Evolutionary conservation across 1,284 basidiomycete species (phyloP), one percentile per base, ranked within the genome.

Genomic region (Melampsora occidentalis): DNA sequence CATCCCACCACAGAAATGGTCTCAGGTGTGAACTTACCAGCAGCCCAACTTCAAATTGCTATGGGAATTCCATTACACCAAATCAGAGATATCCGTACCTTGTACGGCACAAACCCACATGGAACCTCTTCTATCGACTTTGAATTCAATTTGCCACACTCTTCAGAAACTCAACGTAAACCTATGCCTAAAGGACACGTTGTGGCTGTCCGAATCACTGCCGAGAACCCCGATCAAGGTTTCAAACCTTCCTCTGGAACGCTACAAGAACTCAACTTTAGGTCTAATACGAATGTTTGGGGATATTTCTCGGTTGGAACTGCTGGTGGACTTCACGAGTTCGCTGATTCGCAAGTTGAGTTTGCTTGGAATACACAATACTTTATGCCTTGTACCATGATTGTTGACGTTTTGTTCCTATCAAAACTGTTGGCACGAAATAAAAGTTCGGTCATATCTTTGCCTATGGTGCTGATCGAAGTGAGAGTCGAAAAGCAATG

Each of bases 391-490:
- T 5, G 20, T 35, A 20, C 5, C 7, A 20, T 42, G 18, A 9
- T 42, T 35, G 18, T 10, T 64, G 28, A 33, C 20, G 33, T 64
- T 64, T 64, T 64, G 6, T 63, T 28, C 25, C 18, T 22, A n/a
- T 9, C 5, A 10, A n/a, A 20, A 1, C 25, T 65, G 3, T 33
- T 65, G n/a, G 25, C 10, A 28, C 48, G 10, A 2, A n/a, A 18
- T 97, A 93, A 33, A 93, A 98, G 82, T 99, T 99, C 83, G 97
- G 97, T 73, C 97, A 99, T 84, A 97, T 99, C 83, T 99, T 99
- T 81, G 96, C 97, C 39, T 99, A 98, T 82, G 97, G 97, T 77
- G 92, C 96, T 84, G 95, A 99, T 83, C 92, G 97, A 80, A 87
- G 89, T 78, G 96, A 99, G 85, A 92, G 92, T 81, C 86, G 97